Percentiles rank a stretch among this genome's conserved stretches.
Conservation (phyloP, 345 rosid genomes). For the Aquilaria sinensis region DNA sequence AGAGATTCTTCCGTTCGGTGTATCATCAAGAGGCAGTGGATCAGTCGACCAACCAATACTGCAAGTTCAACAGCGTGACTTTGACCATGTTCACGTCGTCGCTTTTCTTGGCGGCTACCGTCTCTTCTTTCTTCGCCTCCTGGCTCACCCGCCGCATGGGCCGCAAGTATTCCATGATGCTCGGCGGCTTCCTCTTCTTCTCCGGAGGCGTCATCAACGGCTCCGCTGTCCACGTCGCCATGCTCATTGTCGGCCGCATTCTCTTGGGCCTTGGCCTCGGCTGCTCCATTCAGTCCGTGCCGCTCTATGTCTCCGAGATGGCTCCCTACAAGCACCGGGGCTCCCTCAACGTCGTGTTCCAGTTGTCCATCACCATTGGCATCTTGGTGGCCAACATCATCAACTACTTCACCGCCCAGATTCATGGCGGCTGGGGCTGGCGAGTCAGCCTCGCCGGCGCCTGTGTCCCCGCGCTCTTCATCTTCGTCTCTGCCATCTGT, state of each 20-base stretch:
- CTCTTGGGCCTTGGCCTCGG: conserved; percentile 45
- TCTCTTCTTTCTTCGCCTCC: conserved; percentile 27
- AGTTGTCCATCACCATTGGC: conserved; percentile 28
- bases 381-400: conserved; percentile 28
- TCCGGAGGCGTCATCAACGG: conserved; percentile 39
- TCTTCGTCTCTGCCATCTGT: conserved; percentile 15
- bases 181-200: conserved; percentile 31
- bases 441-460: conserved; percentile 32
- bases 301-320: conserved; percentile 40
- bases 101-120: conserved; percentile 35
- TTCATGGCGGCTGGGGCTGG: conserved; percentile 28
- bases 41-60: conserved; percentile 17
- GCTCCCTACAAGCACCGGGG: conserved; percentile 36
- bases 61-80: conserved; percentile 33
- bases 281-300: conserved; percentile 38
- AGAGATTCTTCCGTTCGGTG: conserved; percentile 31
- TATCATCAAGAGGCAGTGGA: conserved; percentile 17
- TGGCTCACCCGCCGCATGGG: conserved; percentile 20
- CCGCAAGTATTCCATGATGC: conserved; percentile 26
- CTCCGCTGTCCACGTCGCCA: conserved; percentile 24
- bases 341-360: conserved; percentile 30
- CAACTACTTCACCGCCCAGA: conserved; percentile 20
- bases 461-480: conserved; percentile 27
- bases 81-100: conserved; percentile 41
- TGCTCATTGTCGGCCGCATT: conserved; percentile 39